These are phyloP conservation scores for Cryptococcus sp. DNA, from an alignment of 1,284 basidiomycete genomes.

Conservation along the genomic window DNA sequence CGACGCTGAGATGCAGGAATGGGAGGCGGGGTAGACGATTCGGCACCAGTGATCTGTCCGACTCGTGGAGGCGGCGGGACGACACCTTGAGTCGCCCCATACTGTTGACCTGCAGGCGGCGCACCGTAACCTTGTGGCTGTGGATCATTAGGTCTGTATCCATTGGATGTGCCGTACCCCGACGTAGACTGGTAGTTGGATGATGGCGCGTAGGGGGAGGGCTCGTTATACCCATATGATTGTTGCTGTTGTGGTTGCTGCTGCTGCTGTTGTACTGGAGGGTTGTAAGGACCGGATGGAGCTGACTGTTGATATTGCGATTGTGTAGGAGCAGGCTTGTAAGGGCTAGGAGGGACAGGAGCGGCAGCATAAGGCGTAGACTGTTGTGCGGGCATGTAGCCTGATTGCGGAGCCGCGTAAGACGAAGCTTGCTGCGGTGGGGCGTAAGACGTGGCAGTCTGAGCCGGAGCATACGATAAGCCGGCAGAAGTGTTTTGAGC, in stretches of 20 bases:
- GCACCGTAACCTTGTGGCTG: slow-evolving; percentile 38
- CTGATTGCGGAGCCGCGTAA: neutral
- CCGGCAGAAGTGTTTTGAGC: slow-evolving; percentile 13
- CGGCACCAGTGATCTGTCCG: slow-evolving; percentile 17
- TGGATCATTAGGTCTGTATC: slow-evolving; percentile 31
- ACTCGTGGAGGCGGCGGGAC: slow-evolving; percentile 51
- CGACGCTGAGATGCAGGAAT: slow-evolving; percentile 51
- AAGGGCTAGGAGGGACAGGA: slow-evolving; percentile 21
- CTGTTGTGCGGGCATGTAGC: slow-evolving; percentile 16
- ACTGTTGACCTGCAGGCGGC: slow-evolving; percentile 30
- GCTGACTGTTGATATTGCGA: slow-evolving; percentile 22
- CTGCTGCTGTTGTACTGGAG: slow-evolving; percentile 9
- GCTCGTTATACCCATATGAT: slow-evolving; percentile 10
- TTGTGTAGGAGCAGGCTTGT: slow-evolving; percentile 15
- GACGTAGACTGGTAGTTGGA: slow-evolving; percentile 13
- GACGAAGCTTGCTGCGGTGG: slow-evolving; percentile 7
- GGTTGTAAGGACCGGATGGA: slow-evolving; percentile 9
- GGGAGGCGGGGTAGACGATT: slow-evolving; percentile 27
- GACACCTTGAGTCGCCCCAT: slow-evolving; percentile 29
- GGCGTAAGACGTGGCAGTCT: slow-evolving; percentile 3
- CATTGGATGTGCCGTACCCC: slow-evolving; percentile 15
- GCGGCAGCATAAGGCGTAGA: slow-evolving; percentile 32
- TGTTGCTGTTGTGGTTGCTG: slow-evolving; percentile 6
- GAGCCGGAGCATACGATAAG: slow-evolving; percentile 11
- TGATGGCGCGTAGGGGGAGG: slow-evolving; percentile 22